These are phyloP conservation scores for Malassezia caprae DNA, from an alignment of 1,284 basidiomycete genomes.

Conservation along the genomic window DNA sequence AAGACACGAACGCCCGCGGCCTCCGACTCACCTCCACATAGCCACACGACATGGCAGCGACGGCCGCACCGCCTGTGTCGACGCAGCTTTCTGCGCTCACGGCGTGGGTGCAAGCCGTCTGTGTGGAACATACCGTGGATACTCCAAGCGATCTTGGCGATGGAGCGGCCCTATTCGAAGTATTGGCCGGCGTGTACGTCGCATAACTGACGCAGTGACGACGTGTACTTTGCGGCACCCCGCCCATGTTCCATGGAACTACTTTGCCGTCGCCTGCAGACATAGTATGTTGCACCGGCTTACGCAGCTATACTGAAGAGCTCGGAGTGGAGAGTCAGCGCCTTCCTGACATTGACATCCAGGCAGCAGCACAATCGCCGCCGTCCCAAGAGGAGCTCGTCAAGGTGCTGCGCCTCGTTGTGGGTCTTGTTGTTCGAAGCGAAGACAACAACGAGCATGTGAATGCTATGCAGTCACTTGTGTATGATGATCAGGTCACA, in stretches of 20 bases:
- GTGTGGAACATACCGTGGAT: not conserved
- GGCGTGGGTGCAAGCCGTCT: constrained; percentile 1
- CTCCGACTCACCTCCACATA: not conserved
- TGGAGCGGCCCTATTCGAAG: constrained; percentile 1
- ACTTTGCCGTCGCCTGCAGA: not conserved
- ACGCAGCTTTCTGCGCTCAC: constrained; percentile 9
- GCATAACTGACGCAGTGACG: constrained; percentile 1
- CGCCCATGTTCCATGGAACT: not conserved
- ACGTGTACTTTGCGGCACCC: constrained; percentile 1
- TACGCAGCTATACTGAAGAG: constrained; percentile 2
- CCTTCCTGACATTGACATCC: not conserved
- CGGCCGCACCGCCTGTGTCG: not conserved
- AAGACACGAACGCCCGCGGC: not conserved
- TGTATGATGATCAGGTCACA: constrained; percentile 65
- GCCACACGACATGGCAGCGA: not conserved
- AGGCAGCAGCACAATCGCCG: not conserved
- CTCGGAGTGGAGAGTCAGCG: not conserved
- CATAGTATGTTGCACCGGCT: not conserved
- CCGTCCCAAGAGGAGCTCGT: constrained; percentile 54
- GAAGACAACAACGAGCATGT: constrained; percentile 66
- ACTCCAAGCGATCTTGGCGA: not conserved
- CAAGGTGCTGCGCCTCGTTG: constrained; percentile 69
- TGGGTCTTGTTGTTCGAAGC: constrained; percentile 81
- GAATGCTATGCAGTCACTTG: constrained; percentile 67
- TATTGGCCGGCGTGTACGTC: constrained; percentile 6